Evolutionary conservation across 2,329 filamentous ascomycete species (phyloP).

Genomic region (Daldinia eschscholtzii): DNA sequence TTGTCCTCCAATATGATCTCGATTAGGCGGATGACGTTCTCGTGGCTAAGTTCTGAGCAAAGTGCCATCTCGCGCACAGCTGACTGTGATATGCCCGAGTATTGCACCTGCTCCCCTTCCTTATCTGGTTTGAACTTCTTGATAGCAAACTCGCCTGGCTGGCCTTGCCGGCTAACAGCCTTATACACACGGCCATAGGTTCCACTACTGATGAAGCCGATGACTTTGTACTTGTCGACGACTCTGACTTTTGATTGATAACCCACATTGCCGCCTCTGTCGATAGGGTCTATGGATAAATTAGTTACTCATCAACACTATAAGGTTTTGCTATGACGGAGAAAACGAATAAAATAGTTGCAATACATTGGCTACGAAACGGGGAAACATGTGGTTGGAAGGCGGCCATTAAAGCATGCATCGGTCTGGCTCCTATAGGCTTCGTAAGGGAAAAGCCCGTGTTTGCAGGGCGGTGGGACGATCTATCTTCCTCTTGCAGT

Average conservation of each 20-base stretch:
- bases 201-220: conserved; percentile 97
- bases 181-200: conserved; percentile 99
- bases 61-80: conserved; percentile 97
- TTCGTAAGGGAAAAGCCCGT: conserved; percentile 16
- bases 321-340: not conserved
- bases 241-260: conserved; percentile 87
- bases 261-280: conserved; percentile 58
- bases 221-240: conserved; percentile 92
- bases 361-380: conserved; percentile 35
- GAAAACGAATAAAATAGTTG: conserved; percentile 8
- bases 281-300: conserved; percentile 63
- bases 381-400: conserved; percentile 26
- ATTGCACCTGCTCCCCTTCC: conserved; percentile 93
- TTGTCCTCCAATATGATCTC: conserved; percentile 99
- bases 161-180: conserved; percentile 79
- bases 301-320: not conserved
- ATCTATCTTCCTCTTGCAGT: conserved; percentile 13
- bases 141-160: conserved; percentile 91
- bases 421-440: conserved; percentile 35
- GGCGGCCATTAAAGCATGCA: conserved; percentile 29
- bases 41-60: conserved; percentile 89
- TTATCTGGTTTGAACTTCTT: conserved; percentile 99
- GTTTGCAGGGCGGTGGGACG: conserved; percentile 18
- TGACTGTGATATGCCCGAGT: conserved; percentile 97
- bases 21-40: conserved; percentile 89